A percentile compares a stretch with the other conserved stretches of the same genome.
Evolutionary conservation across 306 rosid species (phyloP).

Genomic region (Datisca glomerata): DNA sequence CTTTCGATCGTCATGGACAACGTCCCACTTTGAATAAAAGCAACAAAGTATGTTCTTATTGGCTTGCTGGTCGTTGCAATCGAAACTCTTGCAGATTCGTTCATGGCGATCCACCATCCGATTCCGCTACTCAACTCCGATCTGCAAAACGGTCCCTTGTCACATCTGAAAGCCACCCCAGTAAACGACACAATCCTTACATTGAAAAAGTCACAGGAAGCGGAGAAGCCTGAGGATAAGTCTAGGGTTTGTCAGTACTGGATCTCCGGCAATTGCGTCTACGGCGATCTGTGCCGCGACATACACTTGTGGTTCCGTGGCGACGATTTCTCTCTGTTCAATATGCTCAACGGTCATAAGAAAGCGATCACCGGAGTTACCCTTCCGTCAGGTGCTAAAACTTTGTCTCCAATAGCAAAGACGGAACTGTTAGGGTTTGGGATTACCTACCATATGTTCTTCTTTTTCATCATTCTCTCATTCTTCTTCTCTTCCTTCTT

Average conservation of each 20-base stretch:
- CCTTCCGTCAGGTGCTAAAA: neutral
- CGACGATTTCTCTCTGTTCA: neutral
- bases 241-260: neutral
- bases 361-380: neutral
- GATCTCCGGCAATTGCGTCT: neutral
- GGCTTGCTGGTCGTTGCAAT: neutral
- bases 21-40: neutral
- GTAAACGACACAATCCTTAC: neutral
- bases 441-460: too few species aligned
- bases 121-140: neutral
- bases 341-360: neutral
- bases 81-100: conserved; percentile 1
- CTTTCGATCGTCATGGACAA: too few species aligned
- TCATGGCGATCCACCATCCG: neutral
- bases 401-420: neutral
- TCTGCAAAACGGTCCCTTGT: neutral
- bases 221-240: neutral
- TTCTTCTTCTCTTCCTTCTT: too few species aligned
- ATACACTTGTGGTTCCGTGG: neutral
- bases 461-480: too few species aligned
- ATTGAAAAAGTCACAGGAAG: neutral
- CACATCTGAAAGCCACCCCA: neutral
- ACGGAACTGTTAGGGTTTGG: neutral
- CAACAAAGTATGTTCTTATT: neutral
- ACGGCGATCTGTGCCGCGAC: neutral